These are phyloP conservation scores for Dalbergia oliveri DNA, from an alignment of 306 rosid species.

Conservation along the genomic window DNA sequence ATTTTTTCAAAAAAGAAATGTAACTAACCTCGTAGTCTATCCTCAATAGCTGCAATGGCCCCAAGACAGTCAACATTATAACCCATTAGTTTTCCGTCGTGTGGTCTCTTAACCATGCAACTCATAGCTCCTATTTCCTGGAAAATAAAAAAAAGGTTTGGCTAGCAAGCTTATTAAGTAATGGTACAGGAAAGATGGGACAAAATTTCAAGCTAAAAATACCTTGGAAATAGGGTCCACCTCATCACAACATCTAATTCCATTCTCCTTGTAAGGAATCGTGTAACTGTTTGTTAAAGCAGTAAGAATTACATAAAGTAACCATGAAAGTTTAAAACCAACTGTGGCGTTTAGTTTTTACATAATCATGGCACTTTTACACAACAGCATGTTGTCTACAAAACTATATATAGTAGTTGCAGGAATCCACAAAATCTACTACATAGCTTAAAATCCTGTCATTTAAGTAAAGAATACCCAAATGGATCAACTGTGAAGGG, in stretches of 20 bases:
- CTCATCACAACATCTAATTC: slow-evolving; percentile 66
- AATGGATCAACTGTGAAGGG: neutral
- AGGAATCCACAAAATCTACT: neutral
- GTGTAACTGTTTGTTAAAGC: slow-evolving; percentile 54
- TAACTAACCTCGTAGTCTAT: slow-evolving; percentile 61
- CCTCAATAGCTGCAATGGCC: slow-evolving; percentile 76
- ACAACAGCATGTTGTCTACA: too few relatives aligned
- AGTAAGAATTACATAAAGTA: neutral
- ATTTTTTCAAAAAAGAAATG: too few relatives aligned
- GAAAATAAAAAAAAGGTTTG: neutral
- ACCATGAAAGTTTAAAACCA: neutral
- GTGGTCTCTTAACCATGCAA: slow-evolving; percentile 71
- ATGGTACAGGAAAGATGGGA: neutral
- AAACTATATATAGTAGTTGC: too few relatives aligned
- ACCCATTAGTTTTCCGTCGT: slow-evolving; percentile 63
- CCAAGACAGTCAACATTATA: slow-evolving; percentile 75
- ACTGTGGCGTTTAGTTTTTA: neutral
- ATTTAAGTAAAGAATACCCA: neutral
- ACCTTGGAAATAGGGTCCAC: slow-evolving; percentile 72
- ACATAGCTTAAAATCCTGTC: neutral
- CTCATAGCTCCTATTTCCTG: slow-evolving; percentile 78
- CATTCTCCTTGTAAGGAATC: slow-evolving; percentile 74
- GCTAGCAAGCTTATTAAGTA: neutral
- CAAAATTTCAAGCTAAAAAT: slow-evolving; percentile 9
- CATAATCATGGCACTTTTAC: neutral